Evolutionary conservation across 73 alveolate species (phyloP).

Genomic region (Paramecium caudatum): DNA sequence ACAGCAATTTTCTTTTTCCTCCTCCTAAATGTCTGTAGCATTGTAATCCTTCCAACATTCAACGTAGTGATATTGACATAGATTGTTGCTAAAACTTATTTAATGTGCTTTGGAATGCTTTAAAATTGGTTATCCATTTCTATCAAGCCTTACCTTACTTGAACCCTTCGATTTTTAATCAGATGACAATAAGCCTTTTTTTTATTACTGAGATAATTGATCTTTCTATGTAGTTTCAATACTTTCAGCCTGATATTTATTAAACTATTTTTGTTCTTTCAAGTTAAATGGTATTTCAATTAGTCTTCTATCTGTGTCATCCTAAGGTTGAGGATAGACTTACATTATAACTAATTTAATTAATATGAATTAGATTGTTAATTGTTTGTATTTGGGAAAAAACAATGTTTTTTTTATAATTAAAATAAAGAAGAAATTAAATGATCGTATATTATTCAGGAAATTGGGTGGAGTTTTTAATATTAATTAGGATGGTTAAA

Average conservation of each 20-base stretch:
- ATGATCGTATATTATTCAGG: no score
- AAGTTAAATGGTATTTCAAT: constrained; percentile 18
- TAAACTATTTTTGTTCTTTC: not conserved
- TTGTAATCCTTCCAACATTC: constrained; percentile 36
- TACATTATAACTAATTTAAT: constrained; percentile 6
- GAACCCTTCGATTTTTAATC: not conserved
- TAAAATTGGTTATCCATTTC: not conserved
- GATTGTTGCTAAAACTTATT: not conserved
- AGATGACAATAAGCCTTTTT: not conserved
- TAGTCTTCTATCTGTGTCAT: constrained; percentile 20
- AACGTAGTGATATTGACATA: not conserved
- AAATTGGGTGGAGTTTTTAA: no score
- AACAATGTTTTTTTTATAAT: no score
- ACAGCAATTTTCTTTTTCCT: constrained; percentile 40
- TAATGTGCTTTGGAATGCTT: constrained; percentile 26
- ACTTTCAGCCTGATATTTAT: not conserved
- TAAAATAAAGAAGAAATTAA: no score
- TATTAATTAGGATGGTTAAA: no score
- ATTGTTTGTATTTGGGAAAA: no score
- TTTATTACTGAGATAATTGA: not conserved
- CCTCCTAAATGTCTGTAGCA: not conserved
- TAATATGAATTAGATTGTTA: no score
- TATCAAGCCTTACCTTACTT: not conserved
- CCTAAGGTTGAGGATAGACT: constrained; percentile 55
- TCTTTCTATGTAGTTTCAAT: constrained; percentile 31